Evolutionary conservation across 2,329 filamentous ascomycete species (phyloP).

Genomic region (Claviceps sp.): DNA sequence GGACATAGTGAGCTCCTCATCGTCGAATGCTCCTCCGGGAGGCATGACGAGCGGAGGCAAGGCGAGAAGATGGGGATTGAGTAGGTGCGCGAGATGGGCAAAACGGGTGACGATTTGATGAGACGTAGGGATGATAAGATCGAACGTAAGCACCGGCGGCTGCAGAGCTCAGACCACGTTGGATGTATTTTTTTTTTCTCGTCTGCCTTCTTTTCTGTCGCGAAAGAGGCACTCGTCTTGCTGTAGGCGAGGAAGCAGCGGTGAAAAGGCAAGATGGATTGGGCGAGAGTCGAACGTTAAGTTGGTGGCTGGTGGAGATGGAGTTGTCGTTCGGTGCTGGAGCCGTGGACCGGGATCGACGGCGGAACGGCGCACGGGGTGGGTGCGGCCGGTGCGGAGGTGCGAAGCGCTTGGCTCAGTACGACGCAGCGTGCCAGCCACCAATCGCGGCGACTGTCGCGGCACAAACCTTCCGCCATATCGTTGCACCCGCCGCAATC

Average conservation of each 20-base stretch:
- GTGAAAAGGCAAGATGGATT: neutral
- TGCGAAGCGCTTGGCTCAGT: no score
- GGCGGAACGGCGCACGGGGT: neutral
- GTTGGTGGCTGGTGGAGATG: constrained; percentile 1
- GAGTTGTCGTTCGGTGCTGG: neutral
- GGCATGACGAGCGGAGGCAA: constrained; percentile 27
- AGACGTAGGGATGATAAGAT: no score
- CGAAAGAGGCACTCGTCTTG: neutral
- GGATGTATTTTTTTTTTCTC: neutral
- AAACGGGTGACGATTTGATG: no score
- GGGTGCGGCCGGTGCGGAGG: neutral
- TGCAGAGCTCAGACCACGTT: neutral
- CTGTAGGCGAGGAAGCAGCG: neutral
- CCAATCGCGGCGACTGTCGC: no score
- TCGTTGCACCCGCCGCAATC: neutral
- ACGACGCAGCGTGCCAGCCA: no score
- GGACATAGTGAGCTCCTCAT: constrained; percentile 73
- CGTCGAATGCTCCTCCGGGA: constrained; percentile 50
- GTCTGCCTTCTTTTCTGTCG: neutral
- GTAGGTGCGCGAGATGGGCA: neutral
- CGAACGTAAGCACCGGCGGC: no score
- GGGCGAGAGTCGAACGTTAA: neutral
- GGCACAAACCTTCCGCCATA: neutral
- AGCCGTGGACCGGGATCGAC: no score
- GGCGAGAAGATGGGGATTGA: neutral